Percentiles rank a stretch among this genome's conserved stretches.
phyloP scores from a whole-genome alignment of 345 rosid genomes.

The Leavenworthia alabamica region DNA sequence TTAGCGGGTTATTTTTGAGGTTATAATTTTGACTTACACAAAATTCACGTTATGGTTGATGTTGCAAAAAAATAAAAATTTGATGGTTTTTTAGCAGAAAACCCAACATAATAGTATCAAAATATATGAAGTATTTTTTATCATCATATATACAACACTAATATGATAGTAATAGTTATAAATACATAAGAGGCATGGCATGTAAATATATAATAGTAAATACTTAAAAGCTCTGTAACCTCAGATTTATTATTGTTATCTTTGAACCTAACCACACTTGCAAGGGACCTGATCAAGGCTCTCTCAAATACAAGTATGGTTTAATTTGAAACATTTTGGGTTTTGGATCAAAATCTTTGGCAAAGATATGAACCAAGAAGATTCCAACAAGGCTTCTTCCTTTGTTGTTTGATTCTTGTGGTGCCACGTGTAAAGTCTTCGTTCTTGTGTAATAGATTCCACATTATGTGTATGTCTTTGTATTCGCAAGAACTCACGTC shows the following conservation, averaged over 20 bases:
- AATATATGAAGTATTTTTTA: background rate
- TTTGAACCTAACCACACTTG: slow-evolving; percentile 24
- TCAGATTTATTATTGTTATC: background rate
- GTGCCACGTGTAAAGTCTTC: slow-evolving; percentile 8
- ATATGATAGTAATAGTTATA: background rate
- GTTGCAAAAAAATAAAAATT: too few relatives aligned
- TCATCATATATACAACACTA: slow-evolving; percentile 24
- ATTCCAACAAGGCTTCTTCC: slow-evolving; percentile 32
- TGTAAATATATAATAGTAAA: background rate
- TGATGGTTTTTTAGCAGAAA: background rate
- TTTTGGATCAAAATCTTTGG: slow-evolving; percentile 34
- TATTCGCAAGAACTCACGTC: slow-evolving; percentile 53
- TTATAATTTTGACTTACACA: too few relatives aligned
- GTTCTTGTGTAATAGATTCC: slow-evolving; percentile 38
- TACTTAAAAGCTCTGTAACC: too few relatives aligned
- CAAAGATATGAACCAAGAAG: slow-evolving; percentile 29
- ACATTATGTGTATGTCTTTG: slow-evolving; percentile 48
- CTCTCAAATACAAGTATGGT: slow-evolving; percentile 23
- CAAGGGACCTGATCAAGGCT: slow-evolving; percentile 29
- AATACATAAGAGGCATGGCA: slow-evolving; percentile 9
- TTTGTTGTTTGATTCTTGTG: slow-evolving; percentile 4
- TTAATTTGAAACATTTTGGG: background rate
- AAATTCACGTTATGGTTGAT: too few relatives aligned
- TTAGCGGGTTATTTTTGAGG: too few relatives aligned
- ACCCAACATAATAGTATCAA: slow-evolving; percentile 2